These are phyloP conservation scores for Pseudonitzschia pungens DNA, from an alignment of 108 stramenopile genomes.

Conservation along the genomic window DNA sequence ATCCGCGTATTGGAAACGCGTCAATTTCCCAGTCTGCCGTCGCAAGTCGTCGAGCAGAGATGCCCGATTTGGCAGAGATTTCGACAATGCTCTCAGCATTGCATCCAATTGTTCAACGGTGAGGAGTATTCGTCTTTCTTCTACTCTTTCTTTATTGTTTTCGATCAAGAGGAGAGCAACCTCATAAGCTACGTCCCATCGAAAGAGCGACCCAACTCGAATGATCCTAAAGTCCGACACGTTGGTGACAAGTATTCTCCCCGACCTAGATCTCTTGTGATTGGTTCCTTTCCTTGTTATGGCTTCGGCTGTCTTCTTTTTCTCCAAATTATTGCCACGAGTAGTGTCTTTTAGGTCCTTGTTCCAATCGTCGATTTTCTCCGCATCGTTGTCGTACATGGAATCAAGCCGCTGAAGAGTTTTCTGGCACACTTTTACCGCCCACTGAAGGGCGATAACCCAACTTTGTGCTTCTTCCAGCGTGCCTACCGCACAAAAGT, in stretches of 20 bases:
- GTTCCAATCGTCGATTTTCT: slow-evolving; percentile 7
- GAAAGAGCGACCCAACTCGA: slow-evolving; percentile 13
- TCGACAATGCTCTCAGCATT: slow-evolving; percentile 7
- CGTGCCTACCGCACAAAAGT: slow-evolving; percentile 80
- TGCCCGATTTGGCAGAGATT: neutral
- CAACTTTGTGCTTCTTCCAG: slow-evolving; percentile 78
- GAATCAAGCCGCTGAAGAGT: slow-evolving; percentile 14
- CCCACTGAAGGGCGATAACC: slow-evolving; percentile 86
- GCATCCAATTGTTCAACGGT: slow-evolving; percentile 38
- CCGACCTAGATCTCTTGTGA: slow-evolving; percentile 4
- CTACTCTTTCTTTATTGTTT: slow-evolving; percentile 23
- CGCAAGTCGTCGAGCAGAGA: slow-evolving; percentile 1
- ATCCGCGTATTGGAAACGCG: neutral
- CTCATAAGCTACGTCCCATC: slow-evolving; percentile 65
- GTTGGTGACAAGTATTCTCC: slow-evolving; percentile 52
- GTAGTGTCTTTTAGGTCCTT: neutral
- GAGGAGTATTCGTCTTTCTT: slow-evolving; percentile 49
- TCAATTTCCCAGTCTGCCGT: slow-evolving; percentile 6
- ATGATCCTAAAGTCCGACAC: slow-evolving; percentile 31
- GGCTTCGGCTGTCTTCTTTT: neutral
- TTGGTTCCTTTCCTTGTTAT: neutral
- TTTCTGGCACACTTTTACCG: slow-evolving; percentile 42
- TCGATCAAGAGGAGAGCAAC: slow-evolving; percentile 51
- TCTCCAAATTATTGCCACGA: neutral
- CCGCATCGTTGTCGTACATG: neutral